A percentile compares a stretch with the other conserved stretches of the same genome.
Evolutionary conservation across 306 rosid genomes (phyloP).

Genomic region (Begonia fuchsioides): DNA sequence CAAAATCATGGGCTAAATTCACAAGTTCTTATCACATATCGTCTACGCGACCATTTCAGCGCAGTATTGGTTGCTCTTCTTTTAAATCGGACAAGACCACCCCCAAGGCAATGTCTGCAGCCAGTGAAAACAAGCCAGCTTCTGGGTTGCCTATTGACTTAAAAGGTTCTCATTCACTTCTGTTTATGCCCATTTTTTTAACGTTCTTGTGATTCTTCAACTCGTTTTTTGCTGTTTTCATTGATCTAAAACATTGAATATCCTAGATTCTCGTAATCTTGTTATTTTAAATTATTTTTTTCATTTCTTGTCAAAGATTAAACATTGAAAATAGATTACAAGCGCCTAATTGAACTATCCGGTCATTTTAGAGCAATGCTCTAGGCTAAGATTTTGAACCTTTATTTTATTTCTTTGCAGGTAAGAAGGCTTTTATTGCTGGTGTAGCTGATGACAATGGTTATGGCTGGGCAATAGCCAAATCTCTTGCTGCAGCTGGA

Average conservation of each 20-base stretch:
- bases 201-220: background rate
- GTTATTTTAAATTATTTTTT: no score
- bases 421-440: constrained; percentile 91
- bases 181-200: background rate
- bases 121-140: constrained; percentile 33
- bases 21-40: constrained; percentile 35
- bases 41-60: constrained; percentile 33
- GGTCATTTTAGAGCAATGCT: no score
- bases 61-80: constrained; percentile 18
- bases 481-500: constrained; percentile 94
- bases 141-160: constrained; percentile 79
- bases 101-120: constrained; percentile 45
- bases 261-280: background rate
- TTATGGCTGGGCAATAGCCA: constrained; percentile 99
- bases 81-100: constrained; percentile 23
- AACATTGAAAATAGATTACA: no score
- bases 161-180: constrained; percentile 32
- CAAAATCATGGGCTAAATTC: constrained; percentile 33
- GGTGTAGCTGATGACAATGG: constrained; percentile 96
- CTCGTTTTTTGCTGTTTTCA: background rate
- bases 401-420: constrained; percentile 20
- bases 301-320: no score
- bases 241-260: background rate
- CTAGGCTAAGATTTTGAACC: background rate
- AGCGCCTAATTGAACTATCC: no score